Evolutionary conservation across 495 filamentous ascomycete species (phyloP).

Genomic region (Neurospora sp.): DNA sequence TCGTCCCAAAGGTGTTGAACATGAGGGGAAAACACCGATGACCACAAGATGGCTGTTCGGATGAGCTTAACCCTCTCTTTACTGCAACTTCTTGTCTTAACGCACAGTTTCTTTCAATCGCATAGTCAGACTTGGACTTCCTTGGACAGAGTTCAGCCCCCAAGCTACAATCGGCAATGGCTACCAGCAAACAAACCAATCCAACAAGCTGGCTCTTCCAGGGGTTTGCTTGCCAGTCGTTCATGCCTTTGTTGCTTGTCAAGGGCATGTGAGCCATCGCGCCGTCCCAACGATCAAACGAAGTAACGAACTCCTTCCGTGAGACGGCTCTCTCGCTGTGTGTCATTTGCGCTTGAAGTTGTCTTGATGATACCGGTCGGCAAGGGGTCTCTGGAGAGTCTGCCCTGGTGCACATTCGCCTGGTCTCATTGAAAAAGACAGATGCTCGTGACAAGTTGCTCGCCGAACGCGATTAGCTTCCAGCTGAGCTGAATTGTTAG

Average conservation of each 20-base stretch:
- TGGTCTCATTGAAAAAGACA: not conserved
- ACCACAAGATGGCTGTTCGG: not conserved
- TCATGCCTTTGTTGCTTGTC: not conserved
- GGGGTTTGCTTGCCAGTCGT: not conserved
- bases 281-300: not conserved
- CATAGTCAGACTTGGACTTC: not conserved
- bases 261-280: not conserved
- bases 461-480: not conserved
- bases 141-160: not conserved
- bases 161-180: not conserved
- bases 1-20: not conserved
- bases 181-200: not conserved
- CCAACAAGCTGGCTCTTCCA: not conserved
- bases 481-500: not conserved
- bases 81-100: not conserved
- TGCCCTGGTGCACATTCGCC: not conserved
- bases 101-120: not conserved
- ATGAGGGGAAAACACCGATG: not conserved
- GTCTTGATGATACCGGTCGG: not conserved
- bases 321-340: not conserved
- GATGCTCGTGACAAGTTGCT: not conserved
- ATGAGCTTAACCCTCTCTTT: not conserved
- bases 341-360: not conserved
- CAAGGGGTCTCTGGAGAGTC: not conserved
- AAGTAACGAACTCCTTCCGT: not conserved